Percentiles rank a stretch among this genome's conserved stretches.
phyloP scores from a whole-genome alignment of 495 filamentous ascomycete species.

The Podospora fimiseda region DNA sequence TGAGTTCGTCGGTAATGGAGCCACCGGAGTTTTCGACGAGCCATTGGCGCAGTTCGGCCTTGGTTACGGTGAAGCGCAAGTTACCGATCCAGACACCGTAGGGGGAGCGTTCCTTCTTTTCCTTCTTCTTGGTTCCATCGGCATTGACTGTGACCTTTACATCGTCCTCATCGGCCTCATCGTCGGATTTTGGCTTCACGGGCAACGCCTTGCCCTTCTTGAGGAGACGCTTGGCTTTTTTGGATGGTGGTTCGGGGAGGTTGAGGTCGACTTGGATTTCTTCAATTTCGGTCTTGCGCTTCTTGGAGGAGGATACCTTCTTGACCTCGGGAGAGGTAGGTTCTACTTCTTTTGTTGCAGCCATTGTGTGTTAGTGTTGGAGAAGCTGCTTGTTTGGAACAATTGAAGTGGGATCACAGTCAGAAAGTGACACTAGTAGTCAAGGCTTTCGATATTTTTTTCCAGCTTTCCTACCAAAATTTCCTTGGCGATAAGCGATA shows the following conservation, averaged over 20 bases:
- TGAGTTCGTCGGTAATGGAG: slow-evolving; percentile 57
- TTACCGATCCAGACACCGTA: slow-evolving; percentile 96
- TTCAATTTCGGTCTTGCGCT: slow-evolving; percentile 65
- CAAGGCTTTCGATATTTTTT: neutral
- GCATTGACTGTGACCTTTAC: slow-evolving; percentile 19
- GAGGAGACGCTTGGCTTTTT: slow-evolving; percentile 74
- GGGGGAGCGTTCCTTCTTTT: slow-evolving; percentile 60
- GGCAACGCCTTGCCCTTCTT: slow-evolving; percentile 63
- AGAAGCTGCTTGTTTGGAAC: neutral
- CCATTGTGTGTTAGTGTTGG: neutral
- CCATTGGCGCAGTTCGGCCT: slow-evolving; percentile 66
- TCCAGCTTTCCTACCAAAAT: slow-evolving; percentile 13
- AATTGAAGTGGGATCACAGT: neutral
- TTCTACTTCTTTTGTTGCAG: slow-evolving; percentile 14
- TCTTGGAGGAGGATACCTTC: slow-evolving; percentile 34
- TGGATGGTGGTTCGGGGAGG: slow-evolving; percentile 86
- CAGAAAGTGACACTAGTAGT: neutral
- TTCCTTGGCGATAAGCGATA: slow-evolving; percentile 24
- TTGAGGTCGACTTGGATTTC: slow-evolving; percentile 86
- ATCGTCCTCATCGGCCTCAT: slow-evolving; percentile 34
- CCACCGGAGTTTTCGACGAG: slow-evolving; percentile 59
- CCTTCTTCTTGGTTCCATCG: slow-evolving; percentile 27
- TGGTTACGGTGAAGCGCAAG: slow-evolving; percentile 70
- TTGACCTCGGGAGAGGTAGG: slow-evolving; percentile 6
- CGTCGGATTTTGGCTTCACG: slow-evolving; percentile 34